Evolutionary conservation across 2,329 filamentous ascomycete species (phyloP), one percentile per base, ranked within the genome.

Genomic region (Talaromyces sp.): DNA sequence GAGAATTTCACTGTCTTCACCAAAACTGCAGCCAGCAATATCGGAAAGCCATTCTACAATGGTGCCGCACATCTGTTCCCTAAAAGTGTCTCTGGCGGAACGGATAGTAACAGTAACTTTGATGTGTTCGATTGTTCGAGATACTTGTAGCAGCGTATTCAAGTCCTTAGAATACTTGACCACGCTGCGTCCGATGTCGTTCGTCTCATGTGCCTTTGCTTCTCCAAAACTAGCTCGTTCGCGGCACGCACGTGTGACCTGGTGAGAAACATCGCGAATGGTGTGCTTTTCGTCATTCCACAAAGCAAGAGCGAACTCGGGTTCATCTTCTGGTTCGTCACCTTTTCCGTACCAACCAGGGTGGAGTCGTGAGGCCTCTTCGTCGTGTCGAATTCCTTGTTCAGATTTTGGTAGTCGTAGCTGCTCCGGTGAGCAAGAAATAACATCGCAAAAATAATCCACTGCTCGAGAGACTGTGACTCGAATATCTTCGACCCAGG

Each of bases 251-350:
- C 93, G 85, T 3, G 91, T 89, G 24, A 99, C 91, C 73, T 98
- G 93, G 60, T 96, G 87, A 66, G 88, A 84, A 6, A 99, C 93
- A 72, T 99, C 95, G 53, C 87, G 85, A 50, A 98, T 88, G 0
- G 95, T 99, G 73, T 99, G 95, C 75, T 99, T 99, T 77, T 99
- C 95, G 65, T 99, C 95, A 68, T 99, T 99, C 95, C 95, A 99
- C 5, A 99, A 80, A 17, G 97, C 80, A 51, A 99, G 79, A 5
- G 90, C 89, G 73, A 89, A 99, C 68, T 96, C 91, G 13, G 85
- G 85, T 26, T 88, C 82, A 2, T 85, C 81, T 59, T 88, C 84
- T 7, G 77, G 71, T 41, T 85, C 79, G 67, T 90, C 86, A 1
- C 84, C 85, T 43, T 78, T 76, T 35, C 84, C 80, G 66, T 93